Evolutionary conservation across 306 rosid genomes (phyloP).

Genomic region (Rosa lucieae): DNA sequence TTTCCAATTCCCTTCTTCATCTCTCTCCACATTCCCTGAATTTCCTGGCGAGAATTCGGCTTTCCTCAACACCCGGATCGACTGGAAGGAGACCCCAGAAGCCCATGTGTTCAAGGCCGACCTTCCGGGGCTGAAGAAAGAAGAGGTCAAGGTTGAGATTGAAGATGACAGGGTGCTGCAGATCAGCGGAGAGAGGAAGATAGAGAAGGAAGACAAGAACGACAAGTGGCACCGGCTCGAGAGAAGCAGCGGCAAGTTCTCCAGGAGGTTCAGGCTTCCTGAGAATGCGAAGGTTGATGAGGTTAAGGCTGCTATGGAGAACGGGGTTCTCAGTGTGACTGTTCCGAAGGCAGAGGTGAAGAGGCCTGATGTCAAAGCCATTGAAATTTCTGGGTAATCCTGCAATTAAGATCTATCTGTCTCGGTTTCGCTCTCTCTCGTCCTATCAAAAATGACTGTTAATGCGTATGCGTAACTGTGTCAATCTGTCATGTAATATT

Average conservation of each 20-base stretch:
- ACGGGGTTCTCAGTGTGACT: slow-evolving; percentile 2
- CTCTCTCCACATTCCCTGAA: background rate
- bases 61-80: background rate
- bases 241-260: slow-evolving; percentile 3
- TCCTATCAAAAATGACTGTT: background rate
- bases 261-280: background rate
- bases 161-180: background rate
- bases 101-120: slow-evolving; percentile 11
- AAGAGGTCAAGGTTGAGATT: background rate
- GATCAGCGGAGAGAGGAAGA: background rate
- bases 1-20: background rate
- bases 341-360: background rate
- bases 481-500: background rate
- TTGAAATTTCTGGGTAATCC: background rate
- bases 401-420: background rate
- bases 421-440: background rate
- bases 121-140: background rate
- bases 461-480: background rate
- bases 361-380: background rate
- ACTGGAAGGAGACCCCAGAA: slow-evolving; percentile 22
- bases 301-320: slow-evolving; percentile 7
- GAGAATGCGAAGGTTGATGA: background rate
- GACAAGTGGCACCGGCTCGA: slow-evolving; percentile 4
- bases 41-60: slow-evolving; percentile 8
- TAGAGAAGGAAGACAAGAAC: background rate